phyloP scores from a whole-genome alignment of 805 yeast genomes.

The Limtongia smithiae region DNA sequence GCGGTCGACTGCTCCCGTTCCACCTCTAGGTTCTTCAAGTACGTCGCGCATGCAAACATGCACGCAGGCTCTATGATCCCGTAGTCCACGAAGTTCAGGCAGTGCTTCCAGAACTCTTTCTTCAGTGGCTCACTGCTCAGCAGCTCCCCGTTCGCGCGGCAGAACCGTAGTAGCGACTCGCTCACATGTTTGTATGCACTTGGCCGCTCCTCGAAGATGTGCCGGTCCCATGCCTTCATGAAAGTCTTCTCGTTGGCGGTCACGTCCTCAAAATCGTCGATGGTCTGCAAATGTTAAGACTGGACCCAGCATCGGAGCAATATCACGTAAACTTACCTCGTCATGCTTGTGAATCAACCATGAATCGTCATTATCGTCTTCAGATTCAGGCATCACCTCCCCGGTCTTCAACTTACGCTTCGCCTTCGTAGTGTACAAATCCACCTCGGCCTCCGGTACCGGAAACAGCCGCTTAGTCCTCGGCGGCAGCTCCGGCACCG shows the following conservation, averaged over 20 bases:
- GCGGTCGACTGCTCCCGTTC: no score
- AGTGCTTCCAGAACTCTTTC: slow-evolving; percentile 25
- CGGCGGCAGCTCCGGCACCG: slow-evolving; percentile 22
- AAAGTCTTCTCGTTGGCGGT: slow-evolving; percentile 19
- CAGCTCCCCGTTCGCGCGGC: slow-evolving; percentile 9
- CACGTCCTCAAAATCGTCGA: slow-evolving; percentile 27
- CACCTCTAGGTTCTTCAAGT: slow-evolving; percentile 8
- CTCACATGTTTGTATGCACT: slow-evolving; percentile 18
- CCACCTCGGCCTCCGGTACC: slow-evolving; percentile 13
- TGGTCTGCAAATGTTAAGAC: slow-evolving; percentile 10
- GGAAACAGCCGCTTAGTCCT: slow-evolving; percentile 16
- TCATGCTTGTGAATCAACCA: slow-evolving; percentile 25
- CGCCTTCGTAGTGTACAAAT: slow-evolving; percentile 19
- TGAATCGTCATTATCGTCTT: slow-evolving; percentile 21
- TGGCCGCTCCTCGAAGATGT: slow-evolving; percentile 26
- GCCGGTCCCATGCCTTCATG: slow-evolving; percentile 25
- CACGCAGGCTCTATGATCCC: slow-evolving; percentile 25
- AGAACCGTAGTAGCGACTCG: slow-evolving; percentile 23
- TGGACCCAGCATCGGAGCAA: no score
- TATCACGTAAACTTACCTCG: slow-evolving; percentile 12
- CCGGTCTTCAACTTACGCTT: slow-evolving; percentile 15
- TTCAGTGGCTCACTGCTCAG: slow-evolving; percentile 7
- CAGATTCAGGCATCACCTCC: slow-evolving; percentile 24
- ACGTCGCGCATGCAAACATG: slow-evolving; percentile 22
- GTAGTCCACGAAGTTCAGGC: slow-evolving; percentile 19